phyloP scores from a whole-genome alignment of 176 grass and related monocot species.

The Oryza rufipogon region DNA sequence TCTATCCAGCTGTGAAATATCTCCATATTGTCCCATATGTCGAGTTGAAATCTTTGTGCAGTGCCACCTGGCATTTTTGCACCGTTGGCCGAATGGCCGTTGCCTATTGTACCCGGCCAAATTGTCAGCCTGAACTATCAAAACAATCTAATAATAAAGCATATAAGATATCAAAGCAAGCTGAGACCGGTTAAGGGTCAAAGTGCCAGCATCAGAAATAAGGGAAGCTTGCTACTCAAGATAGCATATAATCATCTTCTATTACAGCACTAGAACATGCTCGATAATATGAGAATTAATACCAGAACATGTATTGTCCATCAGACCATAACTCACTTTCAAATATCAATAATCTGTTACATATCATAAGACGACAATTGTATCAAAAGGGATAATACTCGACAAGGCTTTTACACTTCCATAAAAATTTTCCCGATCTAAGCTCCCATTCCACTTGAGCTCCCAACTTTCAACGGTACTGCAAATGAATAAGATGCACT shows the following conservation, averaged over 20 bases:
- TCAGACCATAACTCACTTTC: not conserved
- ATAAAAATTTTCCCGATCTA: not conserved
- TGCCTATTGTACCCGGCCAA: no score
- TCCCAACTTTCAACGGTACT: conserved; percentile 46
- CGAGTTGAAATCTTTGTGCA: no score
- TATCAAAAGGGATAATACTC: not conserved
- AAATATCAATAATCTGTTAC: conserved; percentile 35
- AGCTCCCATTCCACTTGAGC: conserved; percentile 6
- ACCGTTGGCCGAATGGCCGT: no score
- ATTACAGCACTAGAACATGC: not conserved
- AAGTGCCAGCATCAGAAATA: not conserved
- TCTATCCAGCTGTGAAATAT: no score
- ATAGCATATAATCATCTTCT: not conserved
- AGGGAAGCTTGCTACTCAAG: no score
- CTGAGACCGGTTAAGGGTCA: not conserved
- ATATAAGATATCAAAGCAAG: not conserved
- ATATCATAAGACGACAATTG: conserved; percentile 4
- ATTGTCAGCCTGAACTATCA: not conserved
- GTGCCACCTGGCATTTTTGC: no score
- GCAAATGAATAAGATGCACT: not conserved
- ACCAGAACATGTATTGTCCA: no score
- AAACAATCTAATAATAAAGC: not conserved
- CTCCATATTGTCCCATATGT: no score
- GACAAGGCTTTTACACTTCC: not conserved
- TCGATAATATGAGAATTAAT: not conserved